Base-by-base conservation (phyloP, 2,329 filamentous ascomycete genomes). In the Epichloe scottii region DNA sequence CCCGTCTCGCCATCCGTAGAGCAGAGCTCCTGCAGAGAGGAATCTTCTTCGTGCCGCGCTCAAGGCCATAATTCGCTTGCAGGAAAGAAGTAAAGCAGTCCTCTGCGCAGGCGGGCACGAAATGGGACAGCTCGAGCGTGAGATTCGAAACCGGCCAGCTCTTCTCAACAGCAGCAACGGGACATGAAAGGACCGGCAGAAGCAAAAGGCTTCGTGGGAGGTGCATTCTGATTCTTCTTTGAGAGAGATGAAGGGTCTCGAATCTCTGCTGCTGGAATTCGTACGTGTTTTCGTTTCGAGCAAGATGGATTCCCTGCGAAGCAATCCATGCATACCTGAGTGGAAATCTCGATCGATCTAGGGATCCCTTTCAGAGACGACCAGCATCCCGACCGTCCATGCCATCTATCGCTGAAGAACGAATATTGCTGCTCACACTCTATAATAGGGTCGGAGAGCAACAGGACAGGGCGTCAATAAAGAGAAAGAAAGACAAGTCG, bases 11-110 rank as follows among this genome's bases (percentile, higher is more conserved):
- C 82, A 35, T 71, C 70, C 52, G 73, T 71, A 38, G 74, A 73
- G 63, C 85, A 89, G 6, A 89, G 71, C 57, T 82, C 87, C 59
- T 73, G 67, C 57, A 87, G 63, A 26, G 81, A 72, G 75, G 71
- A 14, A 67, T 66, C 35, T 65, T 66, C 35, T 65, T 60, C 33
- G 71, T 70, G 59, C 82, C 85, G 46, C 63, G 61, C 47, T 63
- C 66, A 19, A 63, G 59, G 37, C 72, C 71, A 60, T 79, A 86
- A 62, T 84, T 81, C 54, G 71, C 68, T n/a, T 65, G 63, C 57
- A 88, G 68, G 59, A 87, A 88, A 10, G 74, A 75, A 55, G 73
- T 60, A 57, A 89, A 73, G 63, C 85, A 89, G 41, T 64, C 58
- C 55, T 72, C 66, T 4, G 82, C 81, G 60, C 84, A 87, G 14